phyloP scores from a whole-genome alignment of 345 rosid genomes.

The Camelina hispida region DNA sequence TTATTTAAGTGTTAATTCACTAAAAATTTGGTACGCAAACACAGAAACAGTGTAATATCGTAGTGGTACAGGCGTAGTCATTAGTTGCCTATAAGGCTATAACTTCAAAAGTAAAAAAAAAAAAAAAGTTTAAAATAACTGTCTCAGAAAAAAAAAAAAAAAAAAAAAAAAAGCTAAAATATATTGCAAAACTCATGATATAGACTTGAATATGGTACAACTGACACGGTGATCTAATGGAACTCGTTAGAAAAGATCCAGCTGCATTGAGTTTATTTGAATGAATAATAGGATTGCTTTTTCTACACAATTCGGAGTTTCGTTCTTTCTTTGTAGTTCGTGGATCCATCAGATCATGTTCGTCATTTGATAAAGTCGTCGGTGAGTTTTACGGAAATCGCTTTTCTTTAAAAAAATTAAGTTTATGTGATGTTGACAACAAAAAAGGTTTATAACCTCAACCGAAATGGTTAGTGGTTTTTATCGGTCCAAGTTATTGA shows the following conservation, averaged over 20 bases:
- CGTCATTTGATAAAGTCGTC: background rate
- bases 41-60: background rate
- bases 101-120: background rate
- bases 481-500: background rate
- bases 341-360: background rate
- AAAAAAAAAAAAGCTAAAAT: too few species aligned
- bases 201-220: background rate
- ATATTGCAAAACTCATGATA: background rate
- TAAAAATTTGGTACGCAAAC: background rate
- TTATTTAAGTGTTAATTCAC: background rate
- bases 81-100: background rate
- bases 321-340: background rate
- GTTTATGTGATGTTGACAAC: background rate
- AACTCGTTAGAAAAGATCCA: background rate
- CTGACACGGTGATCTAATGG: background rate
- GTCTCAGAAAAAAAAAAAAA: too few species aligned
- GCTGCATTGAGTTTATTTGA: background rate
- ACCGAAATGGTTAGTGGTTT: constrained; percentile 1
- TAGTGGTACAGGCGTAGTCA: background rate
- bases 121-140: too few species aligned
- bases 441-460: background rate
- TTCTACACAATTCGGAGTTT: background rate
- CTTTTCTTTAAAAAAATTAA: background rate
- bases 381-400: background rate
- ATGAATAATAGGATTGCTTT: background rate